A percentile compares a stretch with the other conserved stretches of the same genome.
Evolutionary conservation across 306 rosid genomes (phyloP).

Genomic region (Pterocarpus santalinus): DNA sequence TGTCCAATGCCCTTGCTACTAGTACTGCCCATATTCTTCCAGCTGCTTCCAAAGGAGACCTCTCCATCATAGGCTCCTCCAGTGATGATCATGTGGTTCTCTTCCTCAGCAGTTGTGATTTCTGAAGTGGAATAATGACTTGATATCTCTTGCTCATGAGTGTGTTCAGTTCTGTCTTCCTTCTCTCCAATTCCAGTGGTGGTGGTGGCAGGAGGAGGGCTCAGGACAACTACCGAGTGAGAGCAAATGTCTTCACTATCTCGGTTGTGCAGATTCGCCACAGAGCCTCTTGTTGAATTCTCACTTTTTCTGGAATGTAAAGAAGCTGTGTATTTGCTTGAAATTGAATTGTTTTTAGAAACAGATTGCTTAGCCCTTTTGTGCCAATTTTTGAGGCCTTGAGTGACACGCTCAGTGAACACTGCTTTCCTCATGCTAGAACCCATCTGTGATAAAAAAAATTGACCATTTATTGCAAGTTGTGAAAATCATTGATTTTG

Average conservation of each 20-base stretch:
- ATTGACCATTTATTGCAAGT: neutral
- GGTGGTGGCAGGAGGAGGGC: constrained; percentile 6
- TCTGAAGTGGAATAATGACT: constrained; percentile 3
- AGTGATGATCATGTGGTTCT: constrained; percentile 39
- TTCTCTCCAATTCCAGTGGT: constrained; percentile 35
- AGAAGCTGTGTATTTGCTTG: constrained; percentile 5
- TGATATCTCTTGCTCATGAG: constrained; percentile 22
- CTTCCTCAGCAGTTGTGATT: constrained; percentile 41
- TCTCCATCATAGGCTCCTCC: constrained; percentile 63
- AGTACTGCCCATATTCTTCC: constrained; percentile 47
- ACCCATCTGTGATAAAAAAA: constrained; percentile 60
- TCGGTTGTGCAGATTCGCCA: constrained; percentile 11
- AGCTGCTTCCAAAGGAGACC: constrained; percentile 66
- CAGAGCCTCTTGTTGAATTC: constrained; percentile 9
- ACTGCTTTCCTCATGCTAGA: constrained; percentile 65
- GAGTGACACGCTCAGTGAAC: constrained; percentile 56
- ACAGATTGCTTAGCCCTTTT: constrained; percentile 53
- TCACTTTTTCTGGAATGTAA: constrained; percentile 31
- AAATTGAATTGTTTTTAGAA: constrained; percentile 36
- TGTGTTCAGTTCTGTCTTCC: neutral
- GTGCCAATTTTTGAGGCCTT: constrained; percentile 70
- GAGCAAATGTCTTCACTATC: neutral
- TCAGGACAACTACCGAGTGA: neutral
- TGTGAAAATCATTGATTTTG: neutral
- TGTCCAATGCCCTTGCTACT: constrained; percentile 49